Conservation (phyloP, 495 filamentous ascomycete species). For the Hyaloscypha variabilis region DNA sequence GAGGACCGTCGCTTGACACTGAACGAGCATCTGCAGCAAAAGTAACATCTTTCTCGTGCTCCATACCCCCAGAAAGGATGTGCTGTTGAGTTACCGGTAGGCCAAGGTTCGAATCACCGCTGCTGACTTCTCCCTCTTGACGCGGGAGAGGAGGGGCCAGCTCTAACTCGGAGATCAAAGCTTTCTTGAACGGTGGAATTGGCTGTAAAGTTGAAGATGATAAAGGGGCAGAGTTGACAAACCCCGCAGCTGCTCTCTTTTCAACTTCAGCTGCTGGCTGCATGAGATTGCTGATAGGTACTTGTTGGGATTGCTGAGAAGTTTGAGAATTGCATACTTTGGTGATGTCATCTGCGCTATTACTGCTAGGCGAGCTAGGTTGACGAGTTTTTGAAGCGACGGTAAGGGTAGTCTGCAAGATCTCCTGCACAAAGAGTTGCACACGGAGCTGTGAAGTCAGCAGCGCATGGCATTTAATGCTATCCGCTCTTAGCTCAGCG, state of each 20-base stretch:
- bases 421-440: neutral
- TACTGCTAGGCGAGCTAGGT: conserved; percentile 10
- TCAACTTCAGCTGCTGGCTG: conserved; percentile 4
- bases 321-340: conserved; percentile 10
- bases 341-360: conserved; percentile 1
- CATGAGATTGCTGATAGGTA: neutral
- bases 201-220: neutral
- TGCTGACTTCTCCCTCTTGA: too few species aligned
- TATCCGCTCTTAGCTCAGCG: neutral
- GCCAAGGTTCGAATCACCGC: too few species aligned
- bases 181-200: neutral
- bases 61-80: neutral
- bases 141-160: too few species aligned
- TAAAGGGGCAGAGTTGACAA: neutral
- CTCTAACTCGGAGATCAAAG: neutral
- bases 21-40: neutral
- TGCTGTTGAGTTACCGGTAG: neutral
- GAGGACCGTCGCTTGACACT: neutral
- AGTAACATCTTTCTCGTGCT: neutral
- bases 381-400: neutral
- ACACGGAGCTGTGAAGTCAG: neutral
- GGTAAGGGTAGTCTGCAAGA: neutral
- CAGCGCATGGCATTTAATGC: neutral
- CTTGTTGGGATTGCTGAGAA: neutral
- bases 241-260: neutral